Percentiles rank a stretch among this genome's conserved stretches.
Conservation (phyloP, 1,139 yeast genomes). For the Saccharomyces hybrid region DNA sequence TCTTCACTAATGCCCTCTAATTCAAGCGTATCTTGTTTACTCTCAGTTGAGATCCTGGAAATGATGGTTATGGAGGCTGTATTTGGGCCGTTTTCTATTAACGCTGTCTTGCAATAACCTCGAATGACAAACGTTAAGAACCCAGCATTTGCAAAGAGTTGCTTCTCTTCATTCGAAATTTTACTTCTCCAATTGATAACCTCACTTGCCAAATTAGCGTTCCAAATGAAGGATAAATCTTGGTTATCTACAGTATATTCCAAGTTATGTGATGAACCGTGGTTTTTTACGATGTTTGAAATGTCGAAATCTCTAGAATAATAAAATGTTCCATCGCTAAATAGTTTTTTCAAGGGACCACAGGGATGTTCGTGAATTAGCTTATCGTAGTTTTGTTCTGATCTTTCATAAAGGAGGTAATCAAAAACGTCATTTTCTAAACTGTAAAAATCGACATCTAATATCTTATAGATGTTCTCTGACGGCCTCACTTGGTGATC, state of each 20-base stretch:
- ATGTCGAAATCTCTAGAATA: conserved; percentile 61
- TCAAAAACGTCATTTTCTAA: conserved; percentile 53
- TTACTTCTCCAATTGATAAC: conserved; percentile 53
- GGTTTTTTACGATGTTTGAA: conserved; percentile 53
- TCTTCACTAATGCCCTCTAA: conserved; percentile 66
- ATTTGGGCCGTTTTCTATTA: conserved; percentile 31
- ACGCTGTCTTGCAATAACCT: conserved; percentile 53
- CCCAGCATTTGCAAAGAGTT: conserved; percentile 47
- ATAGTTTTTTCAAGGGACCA: conserved; percentile 46
- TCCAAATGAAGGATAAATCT: conserved; percentile 60
- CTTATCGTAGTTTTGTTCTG: conserved; percentile 33
- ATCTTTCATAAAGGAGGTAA: conserved; percentile 27
- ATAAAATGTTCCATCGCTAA: conserved; percentile 58
- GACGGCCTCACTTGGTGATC: conserved; percentile 29
- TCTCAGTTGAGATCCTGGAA: conserved; percentile 58
- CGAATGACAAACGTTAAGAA: conserved; percentile 54
- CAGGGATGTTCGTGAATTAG: conserved; percentile 49
- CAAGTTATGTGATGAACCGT: conserved; percentile 37
- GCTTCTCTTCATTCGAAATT: conserved; percentile 43
- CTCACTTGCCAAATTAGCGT: conserved; percentile 49
- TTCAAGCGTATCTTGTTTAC: conserved; percentile 55
- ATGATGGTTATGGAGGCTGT: conserved; percentile 50
- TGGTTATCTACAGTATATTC: conserved; percentile 39
- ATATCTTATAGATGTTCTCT: conserved; percentile 48
- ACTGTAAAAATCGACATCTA: conserved; percentile 57